Evolutionary conservation across 176 grass and related monocot species (phyloP).

Genomic region (Lolium perenne): DNA sequence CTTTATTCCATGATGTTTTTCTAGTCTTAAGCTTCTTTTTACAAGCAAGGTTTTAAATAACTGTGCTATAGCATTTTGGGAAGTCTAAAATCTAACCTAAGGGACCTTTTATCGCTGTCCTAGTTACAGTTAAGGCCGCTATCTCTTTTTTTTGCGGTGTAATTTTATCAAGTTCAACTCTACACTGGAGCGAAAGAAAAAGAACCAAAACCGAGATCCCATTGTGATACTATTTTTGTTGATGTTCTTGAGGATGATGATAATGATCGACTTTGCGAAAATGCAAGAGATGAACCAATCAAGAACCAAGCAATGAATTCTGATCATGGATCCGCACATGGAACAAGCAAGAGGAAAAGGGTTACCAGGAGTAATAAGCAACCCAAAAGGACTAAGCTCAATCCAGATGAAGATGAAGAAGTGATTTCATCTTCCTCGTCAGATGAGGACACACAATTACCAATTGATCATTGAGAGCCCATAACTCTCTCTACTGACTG

Average conservation of each 20-base stretch:
- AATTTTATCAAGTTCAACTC: neutral
- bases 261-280: neutral
- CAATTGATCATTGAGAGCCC: neutral
- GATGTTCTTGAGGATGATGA: neutral
- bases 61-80: neutral
- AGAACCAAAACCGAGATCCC: neutral
- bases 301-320: neutral
- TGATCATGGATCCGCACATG: neutral
- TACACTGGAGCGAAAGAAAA: neutral
- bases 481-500: neutral
- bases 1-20: slow-evolving; percentile 2
- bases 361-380: neutral
- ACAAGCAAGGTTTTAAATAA: neutral
- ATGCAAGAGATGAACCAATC: neutral
- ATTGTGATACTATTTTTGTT: neutral
- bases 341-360: neutral
- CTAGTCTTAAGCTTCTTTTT: neutral
- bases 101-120: neutral
- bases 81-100: neutral
- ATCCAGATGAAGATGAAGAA: neutral
- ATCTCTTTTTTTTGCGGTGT: neutral
- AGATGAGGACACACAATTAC: neutral
- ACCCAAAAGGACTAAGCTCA: neutral
- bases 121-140: neutral
- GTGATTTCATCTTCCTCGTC: neutral